Evolutionary conservation across 75 land plant genomes (phyloP).

Genomic region (Pinus tabuliformis): DNA sequence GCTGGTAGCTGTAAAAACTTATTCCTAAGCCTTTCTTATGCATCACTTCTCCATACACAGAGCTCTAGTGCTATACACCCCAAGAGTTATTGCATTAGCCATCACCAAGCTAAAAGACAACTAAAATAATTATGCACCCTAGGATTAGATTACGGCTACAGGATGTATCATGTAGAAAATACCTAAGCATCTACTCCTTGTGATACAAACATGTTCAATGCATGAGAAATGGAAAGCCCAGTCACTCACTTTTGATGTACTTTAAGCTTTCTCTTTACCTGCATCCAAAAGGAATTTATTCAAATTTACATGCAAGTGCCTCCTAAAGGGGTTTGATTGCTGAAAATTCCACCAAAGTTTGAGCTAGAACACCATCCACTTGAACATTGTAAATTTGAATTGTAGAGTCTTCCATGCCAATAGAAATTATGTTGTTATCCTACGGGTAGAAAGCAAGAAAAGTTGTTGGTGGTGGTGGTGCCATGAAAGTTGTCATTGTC

Average conservation of each 20-base stretch:
- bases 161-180: background rate
- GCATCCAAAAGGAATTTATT: conserved; percentile 1
- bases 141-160: background rate
- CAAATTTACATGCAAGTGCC: background rate
- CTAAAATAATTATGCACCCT: background rate
- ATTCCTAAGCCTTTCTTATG: conserved; percentile 29
- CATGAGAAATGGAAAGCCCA: conserved; percentile 48
- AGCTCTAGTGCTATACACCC: conserved; percentile 16
- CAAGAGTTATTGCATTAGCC: background rate
- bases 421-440: conserved; percentile 64
- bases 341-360: background rate
- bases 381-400: conserved; percentile 65
- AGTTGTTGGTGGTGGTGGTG: conserved; percentile 65
- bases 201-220: conserved; percentile 40
- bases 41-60: conserved; percentile 43
- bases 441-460: conserved; percentile 61
- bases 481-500: conserved; percentile 58
- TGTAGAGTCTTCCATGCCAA: conserved; percentile 58
- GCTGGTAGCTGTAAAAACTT: conserved; percentile 24
- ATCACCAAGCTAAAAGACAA: background rate
- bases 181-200: conserved; percentile 60
- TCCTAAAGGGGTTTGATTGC: background rate
- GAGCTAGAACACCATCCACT: conserved; percentile 34
- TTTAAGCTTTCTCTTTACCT: conserved; percentile 53
- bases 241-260: conserved; percentile 52